Percentiles rank a stretch among this genome's conserved stretches.
Evolutionary conservation across 345 rosid genomes (phyloP).

Genomic region (Erucastrum elatum): DNA sequence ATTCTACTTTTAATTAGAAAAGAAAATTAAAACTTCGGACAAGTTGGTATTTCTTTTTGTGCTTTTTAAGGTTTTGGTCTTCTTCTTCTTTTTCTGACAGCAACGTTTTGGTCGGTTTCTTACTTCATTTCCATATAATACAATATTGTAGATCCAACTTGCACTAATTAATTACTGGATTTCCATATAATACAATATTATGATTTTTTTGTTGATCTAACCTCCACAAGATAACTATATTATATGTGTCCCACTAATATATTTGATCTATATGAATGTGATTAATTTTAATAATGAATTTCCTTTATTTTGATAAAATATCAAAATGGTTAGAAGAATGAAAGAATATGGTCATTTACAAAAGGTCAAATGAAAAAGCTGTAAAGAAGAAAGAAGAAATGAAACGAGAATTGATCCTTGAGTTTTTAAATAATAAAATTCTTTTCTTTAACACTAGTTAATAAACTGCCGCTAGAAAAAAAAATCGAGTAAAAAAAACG

Average conservation of each 20-base stretch:
- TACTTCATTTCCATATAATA: not conserved
- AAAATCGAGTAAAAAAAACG: not conserved
- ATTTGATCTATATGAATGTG: not conserved
- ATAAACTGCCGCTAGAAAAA: not conserved
- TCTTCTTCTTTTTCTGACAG: not conserved
- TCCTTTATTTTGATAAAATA: not conserved
- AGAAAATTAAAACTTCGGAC: not conserved
- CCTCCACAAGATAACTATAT: not conserved
- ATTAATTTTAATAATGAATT: not conserved
- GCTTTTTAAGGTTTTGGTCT: constrained; percentile 11
- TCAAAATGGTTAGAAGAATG: too few relatives aligned
- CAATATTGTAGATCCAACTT: not conserved
- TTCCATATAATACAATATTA: not conserved
- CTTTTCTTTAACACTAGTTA: not conserved
- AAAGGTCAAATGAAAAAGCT: too few relatives aligned
- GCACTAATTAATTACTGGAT: not conserved
- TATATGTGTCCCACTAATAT: not conserved
- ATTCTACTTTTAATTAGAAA: not conserved
- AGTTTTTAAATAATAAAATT: not conserved
- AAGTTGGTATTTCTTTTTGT: not conserved
- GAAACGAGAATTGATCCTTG: too few relatives aligned
- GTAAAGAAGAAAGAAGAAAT: too few relatives aligned
- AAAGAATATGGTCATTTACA: too few relatives aligned
- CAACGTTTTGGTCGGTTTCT: constrained; percentile 4
- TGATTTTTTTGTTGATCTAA: not conserved